These are phyloP conservation scores for Coniella lustricola DNA, from an alignment of 2,329 filamentous ascomycete genomes.

Conservation along the genomic window DNA sequence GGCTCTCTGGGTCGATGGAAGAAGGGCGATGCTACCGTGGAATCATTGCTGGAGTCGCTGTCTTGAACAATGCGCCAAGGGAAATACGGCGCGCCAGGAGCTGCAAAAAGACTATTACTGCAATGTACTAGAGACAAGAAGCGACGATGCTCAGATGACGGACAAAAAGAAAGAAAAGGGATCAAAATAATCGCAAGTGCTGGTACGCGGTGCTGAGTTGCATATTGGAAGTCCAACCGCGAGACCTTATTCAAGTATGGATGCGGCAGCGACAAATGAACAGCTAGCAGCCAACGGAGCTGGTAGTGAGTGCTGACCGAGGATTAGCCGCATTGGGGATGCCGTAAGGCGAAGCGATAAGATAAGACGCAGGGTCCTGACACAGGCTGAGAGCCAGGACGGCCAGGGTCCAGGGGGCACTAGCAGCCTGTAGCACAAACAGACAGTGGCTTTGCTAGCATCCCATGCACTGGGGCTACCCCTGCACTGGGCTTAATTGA, in stretches of 20 bases:
- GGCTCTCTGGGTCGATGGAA: constrained; percentile 8
- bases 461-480: not conserved
- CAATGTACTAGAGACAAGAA: not conserved
- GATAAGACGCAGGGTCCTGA: not conserved
- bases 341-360: not conserved
- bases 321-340: not conserved
- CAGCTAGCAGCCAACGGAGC: constrained; percentile 9
- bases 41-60: constrained; percentile 37
- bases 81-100: not conserved
- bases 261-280: constrained; percentile 7
- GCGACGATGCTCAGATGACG: not conserved
- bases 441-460: not conserved
- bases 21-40: constrained; percentile 32
- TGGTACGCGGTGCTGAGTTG: not conserved
- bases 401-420: not conserved
- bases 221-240: not conserved
- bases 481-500: constrained; percentile 2
- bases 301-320: constrained; percentile 5
- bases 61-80: constrained; percentile 8
- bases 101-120: not conserved
- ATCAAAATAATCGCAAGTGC: not conserved
- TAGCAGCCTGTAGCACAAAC: not conserved
- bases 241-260: not conserved
- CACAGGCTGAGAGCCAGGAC: not conserved
- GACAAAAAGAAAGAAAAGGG: not conserved